Conservation (phyloP, 805 yeast genomes). For the Saturnispora gosingensis region DNA sequence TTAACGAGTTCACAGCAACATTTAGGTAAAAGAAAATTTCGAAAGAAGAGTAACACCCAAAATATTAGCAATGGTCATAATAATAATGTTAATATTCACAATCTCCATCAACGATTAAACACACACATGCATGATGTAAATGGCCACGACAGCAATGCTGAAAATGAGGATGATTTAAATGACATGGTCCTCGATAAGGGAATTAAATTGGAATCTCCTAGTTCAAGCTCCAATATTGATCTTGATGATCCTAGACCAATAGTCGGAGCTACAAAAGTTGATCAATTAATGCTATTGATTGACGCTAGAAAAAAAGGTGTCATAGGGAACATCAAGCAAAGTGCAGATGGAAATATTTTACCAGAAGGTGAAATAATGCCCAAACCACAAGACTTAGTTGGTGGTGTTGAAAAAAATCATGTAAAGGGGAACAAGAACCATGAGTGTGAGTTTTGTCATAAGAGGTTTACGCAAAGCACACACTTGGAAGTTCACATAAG, state of each 20-base stretch:
- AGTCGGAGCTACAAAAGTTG: slow-evolving; percentile 82
- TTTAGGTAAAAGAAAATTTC: background rate
- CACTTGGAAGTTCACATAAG: slow-evolving; percentile 85
- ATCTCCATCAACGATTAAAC: background rate
- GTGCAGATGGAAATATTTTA: slow-evolving; percentile 56
- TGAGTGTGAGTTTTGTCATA: slow-evolving; percentile 69
- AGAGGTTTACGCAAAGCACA: slow-evolving; percentile 80
- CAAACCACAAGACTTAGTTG: slow-evolving; percentile 57
- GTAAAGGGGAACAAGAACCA: slow-evolving; percentile 41
- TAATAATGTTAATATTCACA: background rate
- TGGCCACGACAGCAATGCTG: background rate
- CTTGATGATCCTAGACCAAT: slow-evolving; percentile 50
- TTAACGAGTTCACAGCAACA: background rate
- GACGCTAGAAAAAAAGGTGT: slow-evolving; percentile 80
- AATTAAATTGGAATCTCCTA: background rate
- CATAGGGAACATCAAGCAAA: slow-evolving; percentile 51
- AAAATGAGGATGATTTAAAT: slow-evolving; percentile 14
- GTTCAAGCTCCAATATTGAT: background rate
- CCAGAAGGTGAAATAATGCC: slow-evolving; percentile 28
- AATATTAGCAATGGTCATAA: slow-evolving; percentile 8
- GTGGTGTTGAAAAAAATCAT: slow-evolving; percentile 66
- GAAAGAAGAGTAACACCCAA: background rate
- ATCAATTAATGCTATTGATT: slow-evolving; percentile 81
- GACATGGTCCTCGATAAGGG: background rate
- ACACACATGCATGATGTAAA: background rate